Percentiles rank a stretch among this genome's conserved stretches.
These are phyloP conservation scores for bread wheat (Triticum aestivum) DNA, from an alignment of 176 grass and related monocot species.

Conservation along the genomic window IWGSC_CS_RefSeq_v2.1 NC_057794.1:578254805-578255304, in stretches of 20 bases:
- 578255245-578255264: neutral
- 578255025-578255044: constrained; percentile 90
- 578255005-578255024: neutral
- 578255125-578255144: neutral
- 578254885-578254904: too few species aligned
- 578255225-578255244: neutral
- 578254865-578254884: too few species aligned
- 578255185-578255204: too few species aligned
- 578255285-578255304: too few species aligned
- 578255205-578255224: too few species aligned
- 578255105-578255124: neutral
- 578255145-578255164: neutral
- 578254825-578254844: too few species aligned
- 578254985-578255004: constrained; percentile 1
- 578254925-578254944: too few species aligned
- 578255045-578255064: constrained; percentile 73
- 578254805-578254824: too few species aligned
- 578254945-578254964: neutral
- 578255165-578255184: neutral
- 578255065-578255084: constrained; percentile 57
- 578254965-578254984: neutral
- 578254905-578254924: too few species aligned
- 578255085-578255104: neutral
- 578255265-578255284: too few species aligned
- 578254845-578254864: too few species aligned